These are phyloP conservation scores for Cymbopogon citratus DNA, from an alignment of 176 grass and related monocot genomes.

Conservation along the genomic window DNA sequence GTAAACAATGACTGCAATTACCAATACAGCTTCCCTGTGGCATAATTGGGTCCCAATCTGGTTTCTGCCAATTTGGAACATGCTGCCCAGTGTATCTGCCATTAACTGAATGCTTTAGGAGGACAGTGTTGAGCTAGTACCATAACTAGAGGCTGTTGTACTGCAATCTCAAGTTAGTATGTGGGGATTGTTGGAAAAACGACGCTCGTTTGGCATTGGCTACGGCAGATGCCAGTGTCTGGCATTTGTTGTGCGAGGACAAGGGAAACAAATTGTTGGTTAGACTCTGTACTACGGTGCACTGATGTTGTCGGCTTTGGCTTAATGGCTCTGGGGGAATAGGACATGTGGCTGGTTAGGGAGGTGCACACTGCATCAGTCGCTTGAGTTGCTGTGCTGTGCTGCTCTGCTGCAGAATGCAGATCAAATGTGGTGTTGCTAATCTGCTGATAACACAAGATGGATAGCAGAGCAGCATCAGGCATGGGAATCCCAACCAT, in stretches of 20 bases:
- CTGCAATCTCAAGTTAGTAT: not conserved
- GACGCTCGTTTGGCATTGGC: not conserved
- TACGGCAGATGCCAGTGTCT: not conserved
- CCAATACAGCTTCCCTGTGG: not conserved
- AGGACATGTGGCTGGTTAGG: slow-evolving; percentile 1
- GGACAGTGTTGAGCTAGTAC: not conserved
- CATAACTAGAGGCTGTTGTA: not conserved
- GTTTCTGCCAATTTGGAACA: not conserved
- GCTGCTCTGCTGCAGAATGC: not conserved
- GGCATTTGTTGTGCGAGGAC: not conserved
- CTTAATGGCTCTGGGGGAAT: not conserved
- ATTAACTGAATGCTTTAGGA: not conserved
- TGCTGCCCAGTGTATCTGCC: not conserved
- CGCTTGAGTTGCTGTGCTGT: not conserved
- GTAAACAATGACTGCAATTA: not conserved
- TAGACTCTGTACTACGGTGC: not conserved
- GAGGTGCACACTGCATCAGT: not conserved
- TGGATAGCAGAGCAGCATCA: not conserved
- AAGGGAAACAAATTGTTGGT: not conserved
- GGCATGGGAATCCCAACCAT: not conserved
- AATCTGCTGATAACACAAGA: not conserved
- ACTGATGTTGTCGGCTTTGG: slow-evolving; percentile 14
- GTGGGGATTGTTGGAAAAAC: not conserved
- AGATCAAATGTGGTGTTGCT: not conserved
- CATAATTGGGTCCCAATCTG: not conserved